Base-by-base conservation (phyloP, 176 grass and related monocot species). In the Carex littledalei region DNA sequence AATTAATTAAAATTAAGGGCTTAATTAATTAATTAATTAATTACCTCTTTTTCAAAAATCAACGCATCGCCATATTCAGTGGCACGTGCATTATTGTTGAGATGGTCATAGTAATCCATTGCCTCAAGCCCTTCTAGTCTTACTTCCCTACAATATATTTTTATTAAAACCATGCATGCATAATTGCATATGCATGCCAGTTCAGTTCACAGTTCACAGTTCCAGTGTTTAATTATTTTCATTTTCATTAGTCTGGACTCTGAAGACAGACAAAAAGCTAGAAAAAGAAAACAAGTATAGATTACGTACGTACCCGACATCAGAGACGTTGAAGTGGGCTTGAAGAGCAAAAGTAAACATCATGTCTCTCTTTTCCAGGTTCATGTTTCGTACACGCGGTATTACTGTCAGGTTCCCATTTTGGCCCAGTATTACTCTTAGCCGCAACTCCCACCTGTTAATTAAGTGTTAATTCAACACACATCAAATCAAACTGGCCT, bases 1-100 rank as follows among this genome's bases (percentile, higher is more conserved):
- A n/a, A 26, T 26, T 26, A 26, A 26, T 26, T 26, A 26, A 26
- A 24, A 24, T 24, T 24, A 24, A 29, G 26, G 26, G 26, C 26
- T 29, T 29, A 24, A 24, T 24, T 24, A 24, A 24, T 24, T 24
- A 24, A 34, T 34, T 34, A 34, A 34, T 34, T 34, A 34, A 3
- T 85, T 93, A 93, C 94, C 76, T 97, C 94, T 54, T 88, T 90
- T 84, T 97, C 94, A 78, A 97, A 97, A 61, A 88, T 88, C 86
- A 97, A 87, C 55, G 91, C 94, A 90, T 97, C 94, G 8, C 94
- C 91, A 84, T 94, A 90, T 70, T 97, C 94, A 64, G 94, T 97
- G 78, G 73, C 87, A 65, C 88, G 91, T 16, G 91, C 84, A 45
- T 87, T 96, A 64, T 67, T 67, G 84, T 91, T 93, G 73, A 88